Base-by-base conservation (phyloP, 306 rosid genomes). In the Betula pendula region DNA sequence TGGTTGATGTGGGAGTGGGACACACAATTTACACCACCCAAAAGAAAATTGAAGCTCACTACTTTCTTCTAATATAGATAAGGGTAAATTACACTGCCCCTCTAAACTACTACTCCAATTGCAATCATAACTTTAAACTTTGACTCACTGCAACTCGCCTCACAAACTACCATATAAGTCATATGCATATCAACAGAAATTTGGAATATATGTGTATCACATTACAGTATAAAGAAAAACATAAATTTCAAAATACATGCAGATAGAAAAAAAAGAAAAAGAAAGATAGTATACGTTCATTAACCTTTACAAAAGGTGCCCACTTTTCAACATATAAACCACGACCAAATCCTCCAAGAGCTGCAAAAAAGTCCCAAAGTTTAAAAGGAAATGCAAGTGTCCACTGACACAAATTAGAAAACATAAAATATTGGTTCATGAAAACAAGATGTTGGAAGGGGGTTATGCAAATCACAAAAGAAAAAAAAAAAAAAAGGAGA, bases 251-350 rank as follows among this genome's bases (percentile, higher is more conserved):
- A 38, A 14, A 35, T 16, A 63, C 13, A 29, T 63, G 25, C 14
- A 35, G 3, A 16, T 8, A 20, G 1, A 24, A 45, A 69, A 47
- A 2, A 16, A 13, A 20, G 66, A 55, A 6, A 2, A 20, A 11
- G 66, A 55, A 19, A 55, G 22, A 55, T 17, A 14, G 45, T 17
- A 31, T 38, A 11, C 13, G 67, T 29, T 33, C 6, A 6, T 45
- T 53, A 25, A 86, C 92, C 90, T 86, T 88, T 55, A 84, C 79
- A 81, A 88, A 82, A 78, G 89, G 78, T 35, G 97, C 92, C 97
- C 99, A 92, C 81, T 92, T 92, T 89, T 95, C 99, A 20, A 88
- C 96, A 83, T 92, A 95, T 76, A 95, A 76, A 70, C 93, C 97
- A 47, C 87, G 92, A 71, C 12, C 87, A 73, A 88, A 92, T 71